These are phyloP conservation scores for Biancaea sappan DNA, from an alignment of 306 rosid genomes.

Conservation along the genomic window DNA sequence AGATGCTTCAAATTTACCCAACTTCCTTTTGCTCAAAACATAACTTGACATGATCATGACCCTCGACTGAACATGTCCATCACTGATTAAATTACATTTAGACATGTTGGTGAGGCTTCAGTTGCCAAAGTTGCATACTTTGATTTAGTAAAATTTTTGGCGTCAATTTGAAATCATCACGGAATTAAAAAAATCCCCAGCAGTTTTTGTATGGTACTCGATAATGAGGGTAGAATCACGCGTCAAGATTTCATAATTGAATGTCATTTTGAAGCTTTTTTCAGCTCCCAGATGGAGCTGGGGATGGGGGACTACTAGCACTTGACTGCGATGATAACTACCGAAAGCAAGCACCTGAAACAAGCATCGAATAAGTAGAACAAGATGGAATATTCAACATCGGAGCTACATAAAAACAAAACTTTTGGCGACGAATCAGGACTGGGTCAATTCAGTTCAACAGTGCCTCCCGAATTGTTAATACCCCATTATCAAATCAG, in stretches of 20 bases:
- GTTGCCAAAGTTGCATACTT: slow-evolving; percentile 21
- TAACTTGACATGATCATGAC: slow-evolving; percentile 34
- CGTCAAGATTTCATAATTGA: slow-evolving; percentile 30
- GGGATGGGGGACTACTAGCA: not conserved
- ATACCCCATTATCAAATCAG: slow-evolving; percentile 42
- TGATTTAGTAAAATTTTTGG: slow-evolving; percentile 25
- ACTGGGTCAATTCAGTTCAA: slow-evolving; percentile 53
- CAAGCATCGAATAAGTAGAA: slow-evolving; percentile 33
- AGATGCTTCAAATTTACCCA: slow-evolving; percentile 28
- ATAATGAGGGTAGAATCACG: not conserved
- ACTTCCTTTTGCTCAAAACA: slow-evolving; percentile 32
- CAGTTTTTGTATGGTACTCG: not conserved
- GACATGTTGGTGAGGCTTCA: slow-evolving; percentile 8
- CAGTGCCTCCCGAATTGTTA: slow-evolving; percentile 43
- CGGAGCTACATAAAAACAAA: slow-evolving; percentile 38
- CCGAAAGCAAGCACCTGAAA: not conserved
- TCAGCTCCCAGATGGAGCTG: slow-evolving; percentile 14
- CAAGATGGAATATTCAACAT: slow-evolving; percentile 43
- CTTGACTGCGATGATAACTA: slow-evolving; percentile 14
- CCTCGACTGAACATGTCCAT: slow-evolving; percentile 33
- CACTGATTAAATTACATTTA: slow-evolving; percentile 15
- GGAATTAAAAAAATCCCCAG: not conserved
- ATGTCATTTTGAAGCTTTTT: slow-evolving; percentile 23
- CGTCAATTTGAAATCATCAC: slow-evolving; percentile 3
- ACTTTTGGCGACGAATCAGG: slow-evolving; percentile 46